Conservation (phyloP, 306 rosid genomes). For the Rosa chinensis region DNA sequence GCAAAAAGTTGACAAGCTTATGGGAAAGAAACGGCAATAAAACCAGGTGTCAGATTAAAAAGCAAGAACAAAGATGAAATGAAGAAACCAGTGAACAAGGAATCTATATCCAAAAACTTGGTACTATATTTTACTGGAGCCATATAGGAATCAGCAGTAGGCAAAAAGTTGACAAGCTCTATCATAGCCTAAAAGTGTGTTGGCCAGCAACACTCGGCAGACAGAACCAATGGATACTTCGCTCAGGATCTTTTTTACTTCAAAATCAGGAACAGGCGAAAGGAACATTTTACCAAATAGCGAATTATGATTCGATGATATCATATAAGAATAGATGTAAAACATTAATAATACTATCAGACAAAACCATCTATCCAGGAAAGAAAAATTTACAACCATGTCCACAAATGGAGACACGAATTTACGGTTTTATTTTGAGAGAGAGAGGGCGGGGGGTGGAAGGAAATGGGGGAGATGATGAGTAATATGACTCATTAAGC, state of each 20-base stretch:
- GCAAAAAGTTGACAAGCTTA: neutral
- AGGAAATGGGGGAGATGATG: too few species aligned
- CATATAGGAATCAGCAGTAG: neutral
- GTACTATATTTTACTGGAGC: neutral
- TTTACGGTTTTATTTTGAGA: neutral
- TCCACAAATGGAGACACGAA: neutral
- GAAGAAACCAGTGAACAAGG: neutral
- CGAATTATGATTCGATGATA: neutral
- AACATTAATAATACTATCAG: neutral
- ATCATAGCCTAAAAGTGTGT: neutral
- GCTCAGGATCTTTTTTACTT: neutral
- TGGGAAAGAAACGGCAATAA: constrained; percentile 12
- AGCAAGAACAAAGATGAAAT: neutral
- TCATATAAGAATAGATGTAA: neutral
- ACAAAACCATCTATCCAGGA: neutral
- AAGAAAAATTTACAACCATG: neutral
- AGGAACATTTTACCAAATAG: neutral
- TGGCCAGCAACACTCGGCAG: neutral
- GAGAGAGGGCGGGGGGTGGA: too few species aligned
- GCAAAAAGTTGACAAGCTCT: neutral
- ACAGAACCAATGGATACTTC: neutral
- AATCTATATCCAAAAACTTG: neutral
- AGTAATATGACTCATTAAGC: neutral
- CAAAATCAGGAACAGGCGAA: neutral
- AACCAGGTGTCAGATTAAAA: neutral